Evolutionary conservation across 768 basidiomycete genomes (phyloP).

Genomic region (Fomitopsis serialis): DNA sequence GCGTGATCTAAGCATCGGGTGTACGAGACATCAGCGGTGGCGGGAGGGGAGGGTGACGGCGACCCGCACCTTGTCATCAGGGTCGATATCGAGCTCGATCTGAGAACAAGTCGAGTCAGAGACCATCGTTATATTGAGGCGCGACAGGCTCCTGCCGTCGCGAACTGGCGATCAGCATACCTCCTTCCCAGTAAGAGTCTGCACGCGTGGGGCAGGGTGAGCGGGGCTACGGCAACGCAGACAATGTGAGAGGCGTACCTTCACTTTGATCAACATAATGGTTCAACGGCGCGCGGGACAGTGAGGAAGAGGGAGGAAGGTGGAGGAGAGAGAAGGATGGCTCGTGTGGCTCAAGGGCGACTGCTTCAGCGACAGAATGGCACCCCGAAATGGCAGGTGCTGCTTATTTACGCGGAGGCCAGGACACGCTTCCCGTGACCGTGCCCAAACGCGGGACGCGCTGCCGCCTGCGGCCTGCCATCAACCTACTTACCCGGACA

Average conservation of each 20-base stretch:
- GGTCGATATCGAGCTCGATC: slow-evolving; percentile 96
- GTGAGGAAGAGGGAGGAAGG: not conserved
- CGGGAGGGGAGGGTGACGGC: not conserved
- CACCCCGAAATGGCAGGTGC: not conserved
- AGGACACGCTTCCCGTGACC: too few relatives aligned
- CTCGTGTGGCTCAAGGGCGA: too few relatives aligned
- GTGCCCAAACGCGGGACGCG: too few relatives aligned
- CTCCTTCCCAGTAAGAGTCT: slow-evolving; percentile 98
- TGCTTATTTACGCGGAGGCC: not conserved
- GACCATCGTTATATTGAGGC: not conserved
- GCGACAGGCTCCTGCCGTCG: not conserved
- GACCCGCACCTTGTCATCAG: slow-evolving; percentile 71
- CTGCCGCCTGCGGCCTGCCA: too few relatives aligned
- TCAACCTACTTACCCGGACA: too few relatives aligned
- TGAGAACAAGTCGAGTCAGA: slow-evolving; percentile 13
- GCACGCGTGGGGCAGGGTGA: not conserved
- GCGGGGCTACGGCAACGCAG: slow-evolving; percentile 1
- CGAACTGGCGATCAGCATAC: slow-evolving; percentile 34
- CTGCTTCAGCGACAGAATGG: not conserved
- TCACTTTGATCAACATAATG: slow-evolving; percentile 85
- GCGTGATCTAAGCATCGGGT: slow-evolving; percentile 56
- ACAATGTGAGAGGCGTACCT: slow-evolving; percentile 39
- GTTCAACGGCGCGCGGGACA: not conserved
- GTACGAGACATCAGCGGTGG: not conserved
- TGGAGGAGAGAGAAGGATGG: not conserved